Evolutionary conservation across 306 rosid genomes (phyloP).

Genomic region (Cicer pinnatifidum): DNA sequence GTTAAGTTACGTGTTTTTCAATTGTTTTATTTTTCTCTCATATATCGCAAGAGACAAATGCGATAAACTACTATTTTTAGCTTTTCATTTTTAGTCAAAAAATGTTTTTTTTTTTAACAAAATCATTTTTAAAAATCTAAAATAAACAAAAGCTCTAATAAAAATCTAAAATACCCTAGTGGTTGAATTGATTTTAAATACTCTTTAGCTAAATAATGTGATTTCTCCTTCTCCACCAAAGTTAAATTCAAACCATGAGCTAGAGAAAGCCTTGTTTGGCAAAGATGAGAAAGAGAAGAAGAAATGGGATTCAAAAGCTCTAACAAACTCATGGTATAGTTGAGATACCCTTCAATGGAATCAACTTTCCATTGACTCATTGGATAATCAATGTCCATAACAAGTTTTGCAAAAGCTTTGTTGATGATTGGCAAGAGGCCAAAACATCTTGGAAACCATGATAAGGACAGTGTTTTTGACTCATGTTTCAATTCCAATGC

Average conservation of each 20-base stretch:
- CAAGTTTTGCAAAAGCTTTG: slow-evolving; percentile 67
- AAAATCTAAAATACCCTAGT: slow-evolving; percentile 16
- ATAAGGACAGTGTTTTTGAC: too few species aligned
- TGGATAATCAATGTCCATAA: slow-evolving; percentile 62
- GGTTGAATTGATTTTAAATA: slow-evolving; percentile 52
- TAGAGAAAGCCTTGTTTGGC: slow-evolving; percentile 53
- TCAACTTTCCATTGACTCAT: slow-evolving; percentile 59
- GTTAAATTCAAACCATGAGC: slow-evolving; percentile 55
- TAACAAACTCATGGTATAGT: slow-evolving; percentile 55
- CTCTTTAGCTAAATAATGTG: slow-evolving; percentile 48
- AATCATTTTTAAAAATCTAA: too few species aligned
- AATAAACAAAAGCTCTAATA: too few species aligned
- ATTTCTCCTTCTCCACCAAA: slow-evolving; percentile 39
- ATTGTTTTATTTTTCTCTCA: too few species aligned
- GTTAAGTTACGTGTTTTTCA: too few species aligned
- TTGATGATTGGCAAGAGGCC: slow-evolving; percentile 42
- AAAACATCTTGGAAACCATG: too few species aligned
- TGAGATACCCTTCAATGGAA: slow-evolving; percentile 60
- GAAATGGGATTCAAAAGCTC: slow-evolving; percentile 62
- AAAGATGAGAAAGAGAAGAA: slow-evolving; percentile 57
- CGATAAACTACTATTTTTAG: too few species aligned
- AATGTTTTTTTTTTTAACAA: too few species aligned
- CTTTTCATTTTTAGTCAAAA: too few species aligned
- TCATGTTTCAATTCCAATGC: too few species aligned
- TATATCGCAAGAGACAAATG: too few species aligned